phyloP scores from a whole-genome alignment of 495 filamentous ascomycete genomes.

The Podospora fimiseda region DNA sequence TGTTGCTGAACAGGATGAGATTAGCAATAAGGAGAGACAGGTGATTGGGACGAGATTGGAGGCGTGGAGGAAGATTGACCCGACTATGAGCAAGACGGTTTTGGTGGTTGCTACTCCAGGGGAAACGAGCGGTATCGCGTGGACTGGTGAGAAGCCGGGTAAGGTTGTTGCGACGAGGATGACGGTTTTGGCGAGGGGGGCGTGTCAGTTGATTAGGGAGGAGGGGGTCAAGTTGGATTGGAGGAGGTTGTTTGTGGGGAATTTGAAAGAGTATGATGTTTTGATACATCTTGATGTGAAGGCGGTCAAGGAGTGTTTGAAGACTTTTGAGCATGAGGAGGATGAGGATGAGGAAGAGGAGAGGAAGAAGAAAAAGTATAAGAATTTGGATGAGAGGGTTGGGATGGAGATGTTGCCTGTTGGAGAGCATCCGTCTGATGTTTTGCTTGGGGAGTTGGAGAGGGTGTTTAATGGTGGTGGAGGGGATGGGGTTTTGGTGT shows the following conservation, averaged over 20 bases:
- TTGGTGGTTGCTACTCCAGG: slow-evolving; percentile 78
- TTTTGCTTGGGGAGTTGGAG: slow-evolving; percentile 56
- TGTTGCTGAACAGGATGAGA: slow-evolving; percentile 58
- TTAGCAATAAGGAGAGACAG: slow-evolving; percentile 50
- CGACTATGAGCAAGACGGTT: slow-evolving; percentile 73
- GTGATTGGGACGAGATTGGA: slow-evolving; percentile 64
- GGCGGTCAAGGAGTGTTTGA: slow-evolving; percentile 25
- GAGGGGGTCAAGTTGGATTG: slow-evolving; percentile 51
- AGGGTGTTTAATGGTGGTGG: slow-evolving; percentile 53
- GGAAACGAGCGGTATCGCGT: slow-evolving; percentile 69
- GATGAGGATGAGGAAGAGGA: slow-evolving; percentile 17
- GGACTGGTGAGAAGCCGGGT: slow-evolving; percentile 64
- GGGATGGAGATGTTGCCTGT: slow-evolving; percentile 38
- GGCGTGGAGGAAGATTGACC: slow-evolving; percentile 79
- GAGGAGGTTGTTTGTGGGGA: slow-evolving; percentile 59
- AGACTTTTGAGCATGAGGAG: slow-evolving; percentile 22
- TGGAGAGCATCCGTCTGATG: slow-evolving; percentile 37
- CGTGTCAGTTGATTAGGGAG: slow-evolving; percentile 53
- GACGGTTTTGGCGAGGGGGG: slow-evolving; percentile 69
- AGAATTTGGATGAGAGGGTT: slow-evolving; percentile 57
- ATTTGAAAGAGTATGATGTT: slow-evolving; percentile 75
- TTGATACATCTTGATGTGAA: slow-evolving; percentile 62
- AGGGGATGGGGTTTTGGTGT: slow-evolving; percentile 50
- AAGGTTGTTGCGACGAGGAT: slow-evolving; percentile 83
- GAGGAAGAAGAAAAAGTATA: slow-evolving; percentile 44